Percentiles rank a stretch among this genome's conserved stretches.
Conservation (phyloP, 148 eudicot genomes). For the Oxyria digyna region DNA sequence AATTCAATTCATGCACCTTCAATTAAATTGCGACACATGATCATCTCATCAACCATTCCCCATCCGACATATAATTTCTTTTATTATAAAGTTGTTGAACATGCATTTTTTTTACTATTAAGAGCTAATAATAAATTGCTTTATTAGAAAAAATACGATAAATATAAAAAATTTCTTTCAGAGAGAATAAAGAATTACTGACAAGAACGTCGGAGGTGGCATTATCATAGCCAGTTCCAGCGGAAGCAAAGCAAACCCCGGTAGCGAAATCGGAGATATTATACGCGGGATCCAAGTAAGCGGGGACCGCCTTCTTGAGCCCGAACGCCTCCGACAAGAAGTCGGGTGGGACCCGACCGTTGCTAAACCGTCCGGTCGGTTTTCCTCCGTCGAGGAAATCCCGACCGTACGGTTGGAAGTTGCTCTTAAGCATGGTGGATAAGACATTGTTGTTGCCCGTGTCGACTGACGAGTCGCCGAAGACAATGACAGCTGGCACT, state of each 20-base stretch:
- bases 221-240: conserved; percentile 86
- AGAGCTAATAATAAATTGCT: too few relatives aligned
- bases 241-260: conserved; percentile 90
- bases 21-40: background rate
- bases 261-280: conserved; percentile 55
- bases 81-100: background rate
- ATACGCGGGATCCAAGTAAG: conserved; percentile 61
- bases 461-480: conserved; percentile 90
- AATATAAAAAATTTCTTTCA: too few relatives aligned
- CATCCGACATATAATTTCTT: background rate
- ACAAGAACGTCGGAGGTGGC: conserved; percentile 79
- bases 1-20: background rate
- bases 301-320: conserved; percentile 59
- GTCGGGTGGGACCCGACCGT: conserved; percentile 73
- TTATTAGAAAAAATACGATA: too few relatives aligned
- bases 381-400: conserved; percentile 56
- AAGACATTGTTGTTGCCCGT: conserved; percentile 80
- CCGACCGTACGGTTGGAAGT: conserved; percentile 69
- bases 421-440: conserved; percentile 51
- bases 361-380: conserved; percentile 76
- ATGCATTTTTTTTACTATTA: too few relatives aligned
- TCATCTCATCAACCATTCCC: background rate
- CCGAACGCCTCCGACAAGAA: conserved; percentile 67
- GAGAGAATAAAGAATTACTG: conserved; percentile 14
- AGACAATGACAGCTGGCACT: conserved; percentile 66